Base-by-base conservation (phyloP, 139 green algal species). In the Astrephomene gubernaculifera region DNA sequence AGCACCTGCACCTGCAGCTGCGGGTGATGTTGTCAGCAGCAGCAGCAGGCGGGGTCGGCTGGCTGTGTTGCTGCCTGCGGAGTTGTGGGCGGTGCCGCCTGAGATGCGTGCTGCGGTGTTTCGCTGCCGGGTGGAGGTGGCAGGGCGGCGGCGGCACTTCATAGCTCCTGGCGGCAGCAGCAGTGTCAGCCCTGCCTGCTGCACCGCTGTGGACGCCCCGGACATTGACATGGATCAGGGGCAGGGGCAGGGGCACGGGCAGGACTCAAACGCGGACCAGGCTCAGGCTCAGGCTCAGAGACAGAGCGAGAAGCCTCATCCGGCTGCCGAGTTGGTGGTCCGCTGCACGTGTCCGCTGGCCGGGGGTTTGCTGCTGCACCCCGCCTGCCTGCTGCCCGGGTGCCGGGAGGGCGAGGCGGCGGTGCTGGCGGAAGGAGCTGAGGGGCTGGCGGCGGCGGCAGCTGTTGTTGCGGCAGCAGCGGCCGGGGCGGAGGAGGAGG, bases 11-110 rank as follows among this genome's bases (percentile, higher is more conserved):
- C 49, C 57, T 82, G 49, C 22, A 90, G 44, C 67, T 44, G 25
- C 84, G 80, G 21, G 27, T 88, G 35, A 38, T 88, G 73, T 83
- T 31, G 27, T 39, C 72, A n/a, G n/a, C n/a, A n/a, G n/a, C n/a
- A n/a, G n/a, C n/a, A n/a, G n/a, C n/a, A n/a, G n/a, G n/a, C n/a
- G n/a, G n/a, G n/a, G n/a, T n/a, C n/a, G n/a, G n/a, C n/a, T n/a
- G n/a, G n/a, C n/a, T n/a, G n/a, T n/a, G n/a, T n/a, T n/a, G n/a
- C n/a, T n/a, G n/a, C n/a, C n/a, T n/a, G n/a, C n/a, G n/a, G n/a
- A n/a, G n/a, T n/a, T n/a, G n/a, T n/a, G n/a, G n/a, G n/a, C n/a
- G n/a, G n/a, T n/a, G n/a, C n/a, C n/a, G n/a, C n/a, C n/a, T n/a
- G n/a, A n/a, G n/a, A n/a, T n/a, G n/a, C n/a, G n/a, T n/a, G n/a